Evolutionary conservation across 768 basidiomycete genomes (phyloP), one percentile per base, ranked within the genome.

Genomic region (Tulasnella sp.): DNA sequence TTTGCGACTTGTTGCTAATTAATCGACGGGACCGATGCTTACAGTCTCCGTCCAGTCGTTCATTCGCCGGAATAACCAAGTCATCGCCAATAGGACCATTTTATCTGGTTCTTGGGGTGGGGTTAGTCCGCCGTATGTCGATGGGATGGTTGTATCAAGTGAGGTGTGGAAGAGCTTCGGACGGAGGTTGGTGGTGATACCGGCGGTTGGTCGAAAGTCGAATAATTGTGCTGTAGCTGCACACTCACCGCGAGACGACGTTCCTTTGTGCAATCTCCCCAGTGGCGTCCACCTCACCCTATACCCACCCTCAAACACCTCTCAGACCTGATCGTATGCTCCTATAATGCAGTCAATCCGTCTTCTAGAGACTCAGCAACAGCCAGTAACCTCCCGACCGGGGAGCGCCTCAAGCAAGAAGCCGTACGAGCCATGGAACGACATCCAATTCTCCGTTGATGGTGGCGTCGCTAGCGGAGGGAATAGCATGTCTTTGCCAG

Each of bases 351-450:
- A 59, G 52, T 4, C 26, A 5, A 59, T 59, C 29, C 52, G 26
- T 29, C 52, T 59, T 59, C 29, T 29, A 29, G 52, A 59, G 22
- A 59, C 52, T 26, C 52, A 59, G 52, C 52, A 59, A 29, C 52
- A 59, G 29, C 52, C 52, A 0, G 12, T 59, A 26, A 8, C 52
- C 52, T 59, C 52, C 52, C 22, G 52, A 22, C 52, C 22, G 29
- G 52, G 52, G 52, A 59, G 52, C 52, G 52, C 22, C 22, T 22
- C 52, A n/a, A 59, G 52, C 52, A 59, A 59, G 52, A 52, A 52
- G 41, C 40, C 40, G 36, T 69, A 59, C 69, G 69, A 69, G 47
- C 69, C 69, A 52, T 69, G 69, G 69, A 69, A 69, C 42, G 69
- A 69, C 69, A 69, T 69, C 29, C 69, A 69, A 44, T 52, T 69